Conservation (phyloP, 495 filamentous ascomycete genomes). For the Lindgomyces ingoldianus region DNA sequence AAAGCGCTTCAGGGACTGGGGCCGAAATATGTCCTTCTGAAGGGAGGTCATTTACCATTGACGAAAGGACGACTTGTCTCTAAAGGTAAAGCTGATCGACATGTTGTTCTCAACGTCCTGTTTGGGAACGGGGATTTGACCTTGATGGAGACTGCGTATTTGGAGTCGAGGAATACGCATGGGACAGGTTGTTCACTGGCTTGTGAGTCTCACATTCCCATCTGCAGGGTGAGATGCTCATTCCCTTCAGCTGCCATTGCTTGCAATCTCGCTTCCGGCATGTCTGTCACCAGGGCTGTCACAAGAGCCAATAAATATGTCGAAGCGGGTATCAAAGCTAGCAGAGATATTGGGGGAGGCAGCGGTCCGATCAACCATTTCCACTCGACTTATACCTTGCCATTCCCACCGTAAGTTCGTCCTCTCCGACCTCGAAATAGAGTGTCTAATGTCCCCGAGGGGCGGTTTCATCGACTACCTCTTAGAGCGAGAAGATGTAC, state of each 20-base stretch:
- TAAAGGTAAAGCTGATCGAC: constrained; percentile 55
- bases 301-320: constrained; percentile 74
- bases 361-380: constrained; percentile 94
- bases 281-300: constrained; percentile 63
- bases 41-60: constrained; percentile 90
- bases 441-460: constrained; percentile 47
- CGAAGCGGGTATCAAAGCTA: constrained; percentile 78
- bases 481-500: constrained; percentile 72
- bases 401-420: constrained; percentile 75
- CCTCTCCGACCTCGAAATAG: background rate
- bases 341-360: constrained; percentile 71
- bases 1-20: constrained; percentile 66
- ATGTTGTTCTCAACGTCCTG: constrained; percentile 73
- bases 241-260: constrained; percentile 73
- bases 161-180: constrained; percentile 79
- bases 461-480: constrained; percentile 83
- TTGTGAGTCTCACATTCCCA: constrained; percentile 54
- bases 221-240: background rate
- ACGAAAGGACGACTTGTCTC: constrained; percentile 60
- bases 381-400: constrained; percentile 76
- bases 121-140: constrained; percentile 58
- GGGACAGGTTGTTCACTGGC: constrained; percentile 95
- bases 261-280: constrained; percentile 71
- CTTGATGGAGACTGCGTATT: constrained; percentile 67
- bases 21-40: constrained; percentile 77